Percentiles rank a stretch among this genome's conserved stretches.
These are phyloP conservation scores for Scheffersomyces stipitis DNA, from an alignment of 805 yeast genomes.

Conservation along the genomic window DNA sequence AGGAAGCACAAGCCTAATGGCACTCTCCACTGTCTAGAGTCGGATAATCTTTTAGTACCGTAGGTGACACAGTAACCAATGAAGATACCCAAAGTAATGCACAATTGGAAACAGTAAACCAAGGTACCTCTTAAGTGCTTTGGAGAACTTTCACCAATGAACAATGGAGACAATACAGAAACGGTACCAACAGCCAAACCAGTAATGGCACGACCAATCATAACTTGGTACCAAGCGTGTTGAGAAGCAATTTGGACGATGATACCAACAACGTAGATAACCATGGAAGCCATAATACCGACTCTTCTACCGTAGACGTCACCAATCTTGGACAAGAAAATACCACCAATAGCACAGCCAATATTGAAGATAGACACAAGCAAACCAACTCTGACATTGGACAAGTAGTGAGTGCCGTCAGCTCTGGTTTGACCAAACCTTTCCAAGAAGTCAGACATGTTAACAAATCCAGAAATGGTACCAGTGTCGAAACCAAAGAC, in stretches of 20 bases:
- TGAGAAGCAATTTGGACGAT: constrained; percentile 58
- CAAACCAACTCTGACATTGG: constrained; percentile 51
- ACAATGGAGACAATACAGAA: constrained; percentile 64
- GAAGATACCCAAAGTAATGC: constrained; percentile 69
- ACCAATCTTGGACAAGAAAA: constrained; percentile 54
- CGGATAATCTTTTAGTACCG: constrained; percentile 54
- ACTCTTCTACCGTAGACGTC: constrained; percentile 61
- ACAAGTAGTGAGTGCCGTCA: constrained; percentile 40
- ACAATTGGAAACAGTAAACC: constrained; percentile 68
- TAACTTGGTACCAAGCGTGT: constrained; percentile 59
- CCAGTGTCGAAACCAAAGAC: constrained; percentile 81
- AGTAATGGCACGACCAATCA: constrained; percentile 61
- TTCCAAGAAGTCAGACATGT: constrained; percentile 54
- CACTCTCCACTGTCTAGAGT: constrained; percentile 65
- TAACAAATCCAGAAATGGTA: constrained; percentile 70
- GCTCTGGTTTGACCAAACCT: constrained; percentile 47
- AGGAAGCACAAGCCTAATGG: constrained; percentile 54
- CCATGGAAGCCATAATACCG: constrained; percentile 54
- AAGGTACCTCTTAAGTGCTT: constrained; percentile 69
- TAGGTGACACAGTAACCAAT: constrained; percentile 67
- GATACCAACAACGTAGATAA: constrained; percentile 60
- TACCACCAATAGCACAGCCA: constrained; percentile 75
- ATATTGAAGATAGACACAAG: constrained; percentile 59
- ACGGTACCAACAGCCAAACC: constrained; percentile 77
- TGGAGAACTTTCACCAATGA: constrained; percentile 71